Base-by-base conservation (phyloP, 208 protist genomes). In the Histomonas meleagridis region DNA sequence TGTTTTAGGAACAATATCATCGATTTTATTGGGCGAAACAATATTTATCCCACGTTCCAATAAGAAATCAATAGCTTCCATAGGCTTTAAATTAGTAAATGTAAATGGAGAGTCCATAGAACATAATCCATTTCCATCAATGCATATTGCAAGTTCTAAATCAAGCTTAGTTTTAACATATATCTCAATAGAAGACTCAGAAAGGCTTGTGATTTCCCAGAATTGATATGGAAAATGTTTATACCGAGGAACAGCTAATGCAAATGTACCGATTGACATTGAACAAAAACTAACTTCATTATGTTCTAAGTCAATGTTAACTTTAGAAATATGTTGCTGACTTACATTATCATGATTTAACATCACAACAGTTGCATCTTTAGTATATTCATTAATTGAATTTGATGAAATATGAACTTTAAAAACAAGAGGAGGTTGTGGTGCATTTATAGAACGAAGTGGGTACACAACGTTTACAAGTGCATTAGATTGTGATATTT, bases 211-310 rank as follows among this genome's bases (percentile, higher is more conserved):
- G 18, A 86, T 32, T 49, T 86, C 76, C 76, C 76, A 86, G 32
- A 43, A 55, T 49, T 86, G 46, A 46, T 57, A 55, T 55, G 76
- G 76, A 49, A 86, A 86, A 16, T 86, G 76, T 26, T 48, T 86
- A 28, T 86, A 86, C 7, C 76, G 40, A 57, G 76, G 76, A 55
- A 86, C 76, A 86, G 76, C 76, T n/a, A 86, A 46, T 16, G 40
- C 76, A 28, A 86, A 86, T 46, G 76, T 55, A 12, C 76, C 76
- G 38, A 86, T 49, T 32, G 46, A 26, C 1, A 51, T 55, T 51
- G 76, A 57, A 21, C n/a, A 51, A 28, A 86, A 86, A 3, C 32
- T 18, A 38, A 86, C 21, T 51, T 86, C 76, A 35, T 10, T 55
- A 26, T 86, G 18, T 86, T 86, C 76, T 65, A 26, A 5, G n/a